Percentiles rank a stretch among this genome's conserved stretches.
Conservation (phyloP, 345 rosid genomes). For the Boechera stricta region DNA sequence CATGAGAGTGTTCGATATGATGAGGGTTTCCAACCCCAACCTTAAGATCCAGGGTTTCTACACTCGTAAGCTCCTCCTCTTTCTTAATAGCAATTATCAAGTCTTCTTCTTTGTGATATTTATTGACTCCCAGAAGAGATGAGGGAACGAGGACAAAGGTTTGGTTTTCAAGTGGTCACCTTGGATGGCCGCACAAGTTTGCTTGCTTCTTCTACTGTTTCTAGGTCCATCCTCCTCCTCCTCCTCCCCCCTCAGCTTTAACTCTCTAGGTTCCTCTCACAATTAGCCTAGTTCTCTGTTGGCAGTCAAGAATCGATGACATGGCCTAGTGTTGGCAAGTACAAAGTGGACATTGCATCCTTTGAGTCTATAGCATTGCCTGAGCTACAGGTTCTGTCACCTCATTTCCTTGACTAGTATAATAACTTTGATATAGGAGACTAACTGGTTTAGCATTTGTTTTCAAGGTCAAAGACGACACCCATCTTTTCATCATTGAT, state of each 20-base stretch:
- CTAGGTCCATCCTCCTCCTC: slow-evolving; percentile 48
- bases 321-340: slow-evolving; percentile 79
- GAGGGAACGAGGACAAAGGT: slow-evolving; percentile 60
- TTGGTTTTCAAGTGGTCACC: slow-evolving; percentile 69
- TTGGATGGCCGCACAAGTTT: slow-evolving; percentile 63
- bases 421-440: neutral
- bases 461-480: slow-evolving; percentile 59
- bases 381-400: slow-evolving; percentile 58
- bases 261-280: neutral
- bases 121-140: slow-evolving; percentile 43
- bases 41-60: slow-evolving; percentile 72
- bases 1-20: slow-evolving; percentile 57
- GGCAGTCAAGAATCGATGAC: slow-evolving; percentile 59
- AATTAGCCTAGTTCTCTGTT: slow-evolving; percentile 27
- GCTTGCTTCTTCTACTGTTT: slow-evolving; percentile 59
- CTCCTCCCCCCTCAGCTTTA: neutral
- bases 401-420: neutral
- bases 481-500: slow-evolving; percentile 68
- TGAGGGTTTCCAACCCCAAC: slow-evolving; percentile 54
- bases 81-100: neutral
- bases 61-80: slow-evolving; percentile 47
- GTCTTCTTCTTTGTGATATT: neutral
- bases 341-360: slow-evolving; percentile 67
- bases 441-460: neutral
- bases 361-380: slow-evolving; percentile 79